Conservation (phyloP, 306 rosid genomes). For the apple (Malus domestica) region DNA sequence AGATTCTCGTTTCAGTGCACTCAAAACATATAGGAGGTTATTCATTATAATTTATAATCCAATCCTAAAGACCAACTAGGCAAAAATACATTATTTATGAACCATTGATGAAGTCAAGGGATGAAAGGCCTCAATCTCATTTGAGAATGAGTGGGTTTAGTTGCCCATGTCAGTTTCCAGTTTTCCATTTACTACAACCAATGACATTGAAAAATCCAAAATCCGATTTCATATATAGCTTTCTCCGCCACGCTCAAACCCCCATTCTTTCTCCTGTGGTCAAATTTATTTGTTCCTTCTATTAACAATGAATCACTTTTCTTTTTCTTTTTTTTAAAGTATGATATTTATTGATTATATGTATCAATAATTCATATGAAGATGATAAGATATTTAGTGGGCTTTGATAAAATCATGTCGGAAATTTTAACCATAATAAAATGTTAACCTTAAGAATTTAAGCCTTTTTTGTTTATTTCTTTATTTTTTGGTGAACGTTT, state of each 20-base stretch:
- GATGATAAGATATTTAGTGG: no score
- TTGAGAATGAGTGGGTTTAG: neutral
- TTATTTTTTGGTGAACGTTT: no score
- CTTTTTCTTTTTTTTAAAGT: no score
- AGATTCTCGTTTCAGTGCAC: no score
- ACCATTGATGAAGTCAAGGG: neutral
- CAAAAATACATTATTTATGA: no score
- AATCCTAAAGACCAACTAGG: no score
- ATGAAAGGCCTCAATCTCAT: neutral
- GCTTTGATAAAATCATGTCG: no score
- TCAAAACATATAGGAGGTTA: no score
- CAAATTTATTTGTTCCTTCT: neutral
- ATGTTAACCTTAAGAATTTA: neutral
- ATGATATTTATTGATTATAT: no score
- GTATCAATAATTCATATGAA: no score
- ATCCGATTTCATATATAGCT: neutral
- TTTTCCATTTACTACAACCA: neutral
- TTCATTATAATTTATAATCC: no score
- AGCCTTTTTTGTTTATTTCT: no score
- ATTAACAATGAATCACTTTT: neutral
- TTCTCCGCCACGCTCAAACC: neutral
- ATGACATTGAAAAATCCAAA: neutral
- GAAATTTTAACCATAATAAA: neutral
- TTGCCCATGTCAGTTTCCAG: neutral
- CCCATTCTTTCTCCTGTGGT: neutral